These are phyloP conservation scores for Achlya hypogyna DNA, from an alignment of 352 stramenopile species.

Conservation along the genomic window DNA sequence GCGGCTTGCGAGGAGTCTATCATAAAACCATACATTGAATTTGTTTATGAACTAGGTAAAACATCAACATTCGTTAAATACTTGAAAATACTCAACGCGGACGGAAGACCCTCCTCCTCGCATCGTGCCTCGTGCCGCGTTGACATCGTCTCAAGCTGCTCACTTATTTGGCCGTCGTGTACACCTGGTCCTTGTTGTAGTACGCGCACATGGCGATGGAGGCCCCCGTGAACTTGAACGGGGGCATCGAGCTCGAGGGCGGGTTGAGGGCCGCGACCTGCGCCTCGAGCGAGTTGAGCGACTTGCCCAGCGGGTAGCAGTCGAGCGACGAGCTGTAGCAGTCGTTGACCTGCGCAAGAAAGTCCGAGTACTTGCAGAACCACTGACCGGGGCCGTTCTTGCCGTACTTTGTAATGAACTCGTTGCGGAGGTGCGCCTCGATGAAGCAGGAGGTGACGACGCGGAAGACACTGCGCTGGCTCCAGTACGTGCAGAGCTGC, in stretches of 20 bases:
- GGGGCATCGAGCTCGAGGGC: slow-evolving; percentile 1
- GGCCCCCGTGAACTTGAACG: slow-evolving; percentile 19
- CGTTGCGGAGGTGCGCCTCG: slow-evolving; percentile 19
- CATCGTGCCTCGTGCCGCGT: background rate
- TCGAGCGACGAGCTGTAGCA: slow-evolving; percentile 17
- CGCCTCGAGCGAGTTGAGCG: slow-evolving; percentile 15
- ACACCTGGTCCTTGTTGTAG: slow-evolving; percentile 23
- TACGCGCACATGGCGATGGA: slow-evolving; percentile 20
- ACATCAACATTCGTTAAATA: slow-evolving; percentile 24
- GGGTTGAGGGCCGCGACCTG: slow-evolving; percentile 16
- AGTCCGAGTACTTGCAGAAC: slow-evolving; percentile 21
- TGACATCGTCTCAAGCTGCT: background rate
- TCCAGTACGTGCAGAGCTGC: slow-evolving; percentile 19
- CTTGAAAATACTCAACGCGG: background rate
- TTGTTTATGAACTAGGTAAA: slow-evolving; percentile 20
- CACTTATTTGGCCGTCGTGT: slow-evolving; percentile 12
- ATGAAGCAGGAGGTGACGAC: slow-evolving; percentile 22
- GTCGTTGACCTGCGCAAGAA: slow-evolving; percentile 18
- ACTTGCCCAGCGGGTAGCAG: slow-evolving; percentile 16
- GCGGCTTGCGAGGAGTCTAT: too few species aligned
- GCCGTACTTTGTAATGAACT: slow-evolving; percentile 20
- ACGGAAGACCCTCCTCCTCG: background rate
- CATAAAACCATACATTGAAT: slow-evolving; percentile 13
- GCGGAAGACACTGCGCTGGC: slow-evolving; percentile 20
- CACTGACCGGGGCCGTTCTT: slow-evolving; percentile 18